These are phyloP conservation scores for Mucor plumbeus DNA, from an alignment of 371 early-diverging fungal genomes.

Conservation along the genomic window DNA sequence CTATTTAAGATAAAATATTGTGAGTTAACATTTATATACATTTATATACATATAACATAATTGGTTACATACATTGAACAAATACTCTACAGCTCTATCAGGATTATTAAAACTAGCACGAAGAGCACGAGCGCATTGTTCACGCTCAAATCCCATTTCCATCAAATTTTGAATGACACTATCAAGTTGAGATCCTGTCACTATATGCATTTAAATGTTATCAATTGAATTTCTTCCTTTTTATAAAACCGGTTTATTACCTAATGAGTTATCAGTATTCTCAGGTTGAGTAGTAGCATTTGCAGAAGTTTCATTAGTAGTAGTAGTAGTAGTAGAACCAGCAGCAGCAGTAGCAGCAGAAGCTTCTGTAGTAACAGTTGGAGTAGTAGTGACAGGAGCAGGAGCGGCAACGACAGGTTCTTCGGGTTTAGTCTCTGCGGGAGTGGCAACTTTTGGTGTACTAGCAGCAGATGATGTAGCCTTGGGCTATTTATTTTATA, in stretches of 20 bases:
- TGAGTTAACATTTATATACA: too few relatives aligned
- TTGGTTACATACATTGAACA: slow-evolving; percentile 71
- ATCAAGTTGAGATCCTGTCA: slow-evolving; percentile 77
- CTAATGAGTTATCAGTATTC: slow-evolving; percentile 24
- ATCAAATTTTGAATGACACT: slow-evolving; percentile 84
- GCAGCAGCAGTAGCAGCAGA: slow-evolving; percentile 36
- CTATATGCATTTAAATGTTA: slow-evolving; percentile 26
- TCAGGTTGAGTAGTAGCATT: slow-evolving; percentile 25
- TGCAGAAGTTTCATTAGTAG: slow-evolving; percentile 20
- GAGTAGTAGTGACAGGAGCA: slow-evolving; percentile 15
- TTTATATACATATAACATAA: background rate
- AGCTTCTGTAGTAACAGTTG: background rate
- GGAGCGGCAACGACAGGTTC: slow-evolving; percentile 37
- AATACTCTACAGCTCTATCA: slow-evolving; percentile 95
- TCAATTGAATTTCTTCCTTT: background rate
- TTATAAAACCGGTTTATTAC: slow-evolving; percentile 9
- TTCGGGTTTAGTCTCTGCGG: slow-evolving; percentile 36
- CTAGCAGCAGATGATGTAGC: slow-evolving; percentile 41
- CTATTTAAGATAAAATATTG: slow-evolving; percentile 23
- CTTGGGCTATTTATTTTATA: slow-evolving; percentile 54
- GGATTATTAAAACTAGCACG: slow-evolving; percentile 97
- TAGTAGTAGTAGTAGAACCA: slow-evolving; percentile 18
- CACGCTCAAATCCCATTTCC: slow-evolving; percentile 95
- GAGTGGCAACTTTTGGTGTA: slow-evolving; percentile 35
- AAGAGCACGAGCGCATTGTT: slow-evolving; percentile 88